Base-by-base conservation (phyloP, 1,284 basidiomycete genomes). In the Heterobasidion occidentale region DNA sequence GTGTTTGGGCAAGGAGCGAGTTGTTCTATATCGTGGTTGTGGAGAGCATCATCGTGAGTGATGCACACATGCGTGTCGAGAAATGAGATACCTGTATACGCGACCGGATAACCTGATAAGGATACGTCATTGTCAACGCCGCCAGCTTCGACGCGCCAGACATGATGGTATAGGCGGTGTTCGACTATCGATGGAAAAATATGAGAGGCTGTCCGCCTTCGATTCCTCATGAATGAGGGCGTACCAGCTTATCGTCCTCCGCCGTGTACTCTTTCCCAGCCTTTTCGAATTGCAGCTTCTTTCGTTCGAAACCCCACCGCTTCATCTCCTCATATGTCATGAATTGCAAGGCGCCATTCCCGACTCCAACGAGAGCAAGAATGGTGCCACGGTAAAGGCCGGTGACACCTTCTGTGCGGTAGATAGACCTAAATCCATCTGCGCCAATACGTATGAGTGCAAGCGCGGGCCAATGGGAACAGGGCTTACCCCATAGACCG, bases 311-410 rank as follows among this genome's bases (percentile, higher is more conserved):
- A 12, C 88, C 86, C 83, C 92, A 90, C 52, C 81, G 76, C 70
- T 99, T 99, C 81, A 98, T 86, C 70, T 98, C 87, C 69, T 99
- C 97, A 67, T 99, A 99, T 0, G 86, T 83, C 77, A 96, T 92
- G 69, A 99, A 99, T 68, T 99, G 96, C 55, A 98, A 82, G 0
- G 95, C 94, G 1, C 96, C 96, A 68, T 96, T 98, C 66, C 88
- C 89, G 56, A 99, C 95, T 42, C 97, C 97, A 46, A 98, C 81
- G 9, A 99, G 78, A 0, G 93, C 96, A 15, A 99, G 79, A 0
- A 85, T 77, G 0, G 93, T 94, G 1, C 96, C 97, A 62, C 88
- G 88, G 70, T 92, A 97, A 15, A 95, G 77, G 0, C 96, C 97
- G 7, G 74, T 65, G 3, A 88, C 61, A 8, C 97, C 97, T 68